Conservation (phyloP, 192 early-diverging fungal species). For the Linnemannia exigua region DNA sequence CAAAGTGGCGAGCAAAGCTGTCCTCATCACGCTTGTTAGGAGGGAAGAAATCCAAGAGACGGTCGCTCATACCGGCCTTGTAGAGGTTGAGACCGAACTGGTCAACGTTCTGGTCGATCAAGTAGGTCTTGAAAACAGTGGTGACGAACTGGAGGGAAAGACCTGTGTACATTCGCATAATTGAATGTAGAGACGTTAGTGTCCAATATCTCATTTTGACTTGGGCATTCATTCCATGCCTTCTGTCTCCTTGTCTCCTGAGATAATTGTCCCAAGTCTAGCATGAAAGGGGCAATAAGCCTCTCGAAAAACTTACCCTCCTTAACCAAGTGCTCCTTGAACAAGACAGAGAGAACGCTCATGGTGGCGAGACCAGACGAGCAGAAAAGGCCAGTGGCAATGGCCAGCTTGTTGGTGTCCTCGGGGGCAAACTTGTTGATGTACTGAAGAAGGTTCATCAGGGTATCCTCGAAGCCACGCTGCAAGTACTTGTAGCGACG, state of each 20-base stretch:
- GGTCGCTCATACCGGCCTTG: constrained; percentile 78
- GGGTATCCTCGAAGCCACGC: constrained; percentile 86
- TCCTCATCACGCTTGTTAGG: constrained; percentile 91
- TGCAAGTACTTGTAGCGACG: constrained; percentile 96
- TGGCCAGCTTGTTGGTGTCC: constrained; percentile 86
- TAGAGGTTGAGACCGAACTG: constrained; percentile 81
- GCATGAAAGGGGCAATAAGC: neutral
- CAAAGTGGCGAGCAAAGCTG: constrained; percentile 92
- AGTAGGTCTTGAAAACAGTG: constrained; percentile 82
- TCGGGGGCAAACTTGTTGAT: constrained; percentile 89
- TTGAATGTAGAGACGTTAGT: neutral
- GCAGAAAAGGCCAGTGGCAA: constrained; percentile 81
- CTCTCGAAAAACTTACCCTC: constrained; percentile 67
- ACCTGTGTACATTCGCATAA: constrained; percentile 58
- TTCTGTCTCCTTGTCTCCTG: neutral
- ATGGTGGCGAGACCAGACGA: constrained; percentile 77
- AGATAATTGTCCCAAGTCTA: neutral
- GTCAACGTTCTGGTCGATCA: constrained; percentile 81
- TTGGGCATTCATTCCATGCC: neutral
- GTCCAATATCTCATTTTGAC: neutral
- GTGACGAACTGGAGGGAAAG: constrained; percentile 88
- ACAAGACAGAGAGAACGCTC: constrained; percentile 79
- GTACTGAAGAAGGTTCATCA: constrained; percentile 88
- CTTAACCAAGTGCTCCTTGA: constrained; percentile 96
- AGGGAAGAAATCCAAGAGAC: constrained; percentile 93